These are phyloP conservation scores for Pascua sp. DNA, from an alignment of 1,284 basidiomycete species.

Conservation along the genomic window DNA sequence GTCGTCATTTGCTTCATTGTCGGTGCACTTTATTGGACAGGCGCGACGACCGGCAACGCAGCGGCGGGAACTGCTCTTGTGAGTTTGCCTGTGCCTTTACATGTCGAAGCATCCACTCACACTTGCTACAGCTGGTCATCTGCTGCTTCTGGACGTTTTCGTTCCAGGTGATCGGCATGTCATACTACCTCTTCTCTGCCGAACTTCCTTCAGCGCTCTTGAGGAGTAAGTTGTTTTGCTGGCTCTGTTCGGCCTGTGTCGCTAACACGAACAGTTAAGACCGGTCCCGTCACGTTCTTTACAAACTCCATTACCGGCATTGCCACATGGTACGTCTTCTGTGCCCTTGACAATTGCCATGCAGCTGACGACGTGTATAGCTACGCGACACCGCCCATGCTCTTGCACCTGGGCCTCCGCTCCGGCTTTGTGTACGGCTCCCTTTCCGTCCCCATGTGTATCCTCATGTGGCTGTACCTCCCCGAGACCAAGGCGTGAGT, in stretches of 20 bases:
- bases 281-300: conserved; percentile 21
- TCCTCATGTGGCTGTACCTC: conserved; percentile 25
- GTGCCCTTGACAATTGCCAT: not conserved
- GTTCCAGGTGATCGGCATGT: conserved; percentile 19
- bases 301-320: conserved; percentile 22
- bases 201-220: conserved; percentile 26
- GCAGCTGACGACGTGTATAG: not conserved
- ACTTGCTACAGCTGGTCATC: conserved; percentile 14
- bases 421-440: conserved; percentile 27
- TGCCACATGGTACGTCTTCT: conserved; percentile 14
- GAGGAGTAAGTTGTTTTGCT: conserved; percentile 13
- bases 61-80: conserved; percentile 9
- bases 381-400: conserved; percentile 28
- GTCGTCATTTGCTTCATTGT: conserved; percentile 17
- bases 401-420: conserved; percentile 16
- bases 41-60: conserved; percentile 17
- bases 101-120: too few species aligned
- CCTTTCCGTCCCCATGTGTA: conserved; percentile 18
- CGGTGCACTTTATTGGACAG: conserved; percentile 18
- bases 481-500: conserved; percentile 32
- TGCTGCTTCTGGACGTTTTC: conserved; percentile 25
- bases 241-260: not conserved
- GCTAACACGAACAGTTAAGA: conserved; percentile 15
- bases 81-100: not conserved
- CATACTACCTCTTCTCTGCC: conserved; percentile 25